Percentiles rank a stretch among this genome's conserved stretches.
These are phyloP conservation scores for Nicotiana knightiana DNA, from an alignment of 257 asterid genomes.

Conservation along the genomic window DNA sequence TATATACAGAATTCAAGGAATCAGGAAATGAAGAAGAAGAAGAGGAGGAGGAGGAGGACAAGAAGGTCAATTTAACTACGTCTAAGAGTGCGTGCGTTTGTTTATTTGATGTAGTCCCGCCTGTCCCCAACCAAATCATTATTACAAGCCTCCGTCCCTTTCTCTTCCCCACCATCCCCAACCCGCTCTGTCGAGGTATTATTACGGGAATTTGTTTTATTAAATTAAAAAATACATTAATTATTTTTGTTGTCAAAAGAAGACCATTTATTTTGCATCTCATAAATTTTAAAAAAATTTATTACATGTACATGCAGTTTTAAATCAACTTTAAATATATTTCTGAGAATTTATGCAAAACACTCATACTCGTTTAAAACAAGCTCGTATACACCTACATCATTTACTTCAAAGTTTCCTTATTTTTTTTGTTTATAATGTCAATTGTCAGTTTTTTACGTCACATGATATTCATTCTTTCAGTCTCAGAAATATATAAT, in stretches of 20 bases:
- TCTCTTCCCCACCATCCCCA: background rate
- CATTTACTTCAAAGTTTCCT: background rate
- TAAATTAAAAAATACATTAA: background rate
- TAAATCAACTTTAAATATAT: too few species aligned
- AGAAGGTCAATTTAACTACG: background rate
- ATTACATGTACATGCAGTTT: too few species aligned
- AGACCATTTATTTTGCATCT: background rate
- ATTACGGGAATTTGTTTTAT: background rate
- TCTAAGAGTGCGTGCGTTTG: constrained; percentile 9
- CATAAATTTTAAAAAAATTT: too few species aligned
- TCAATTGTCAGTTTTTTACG: background rate
- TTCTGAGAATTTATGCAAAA: too few species aligned
- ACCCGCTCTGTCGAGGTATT: background rate
- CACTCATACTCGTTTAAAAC: background rate
- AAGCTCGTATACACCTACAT: background rate
- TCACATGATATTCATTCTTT: background rate
- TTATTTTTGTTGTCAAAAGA: background rate
- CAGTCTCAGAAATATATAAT: background rate
- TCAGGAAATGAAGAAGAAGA: background rate
- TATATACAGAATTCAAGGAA: background rate
- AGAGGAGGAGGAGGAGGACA: background rate
- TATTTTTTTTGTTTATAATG: background rate
- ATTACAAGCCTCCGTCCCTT: constrained; percentile 1
- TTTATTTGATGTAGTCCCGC: background rate
- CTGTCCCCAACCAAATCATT: background rate